Evolutionary conservation across 208 protist genomes (phyloP).

Genomic region (Naegleria fowleri): DNA sequence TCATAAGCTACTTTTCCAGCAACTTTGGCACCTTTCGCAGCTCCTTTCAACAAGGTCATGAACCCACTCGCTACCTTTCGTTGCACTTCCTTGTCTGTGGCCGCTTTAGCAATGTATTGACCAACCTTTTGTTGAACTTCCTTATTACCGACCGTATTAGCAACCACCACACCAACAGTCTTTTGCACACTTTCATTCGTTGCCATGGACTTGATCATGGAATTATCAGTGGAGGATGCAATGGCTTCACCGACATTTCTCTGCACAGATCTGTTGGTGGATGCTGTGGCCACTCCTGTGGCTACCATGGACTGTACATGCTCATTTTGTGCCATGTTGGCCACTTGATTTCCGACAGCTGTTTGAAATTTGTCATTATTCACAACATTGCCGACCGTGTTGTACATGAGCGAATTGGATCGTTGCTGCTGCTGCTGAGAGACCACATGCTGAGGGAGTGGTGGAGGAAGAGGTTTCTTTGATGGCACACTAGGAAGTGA

Average conservation of each 20-base stretch:
- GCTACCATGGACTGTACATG: not conserved
- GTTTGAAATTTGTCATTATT: slow-evolving; percentile 20
- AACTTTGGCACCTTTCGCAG: not conserved
- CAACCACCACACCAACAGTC: not conserved
- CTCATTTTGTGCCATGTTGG: not conserved
- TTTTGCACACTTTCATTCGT: slow-evolving; percentile 8
- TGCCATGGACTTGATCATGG: not conserved
- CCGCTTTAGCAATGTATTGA: not conserved
- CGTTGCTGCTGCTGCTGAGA: not conserved
- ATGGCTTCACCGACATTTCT: not conserved
- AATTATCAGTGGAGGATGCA: not conserved
- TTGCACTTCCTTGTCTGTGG: slow-evolving; percentile 18
- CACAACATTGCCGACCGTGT: not conserved
- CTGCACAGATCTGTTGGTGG: not conserved
- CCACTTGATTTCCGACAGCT: not conserved
- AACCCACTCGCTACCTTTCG: not conserved
- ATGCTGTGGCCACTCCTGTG: not conserved
- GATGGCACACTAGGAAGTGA: not conserved
- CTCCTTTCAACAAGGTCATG: not conserved
- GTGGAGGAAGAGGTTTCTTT: not conserved
- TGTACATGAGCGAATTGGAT: not conserved
- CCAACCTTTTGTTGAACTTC: slow-evolving; percentile 24
- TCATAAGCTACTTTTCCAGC: not conserved
- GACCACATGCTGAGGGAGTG: not conserved
- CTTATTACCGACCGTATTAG: slow-evolving; percentile 5